A percentile compares a stretch with the other conserved stretches of the same genome.
These are phyloP conservation scores for Lasiosphaeria ovina DNA, from an alignment of 495 filamentous ascomycete species.

Conservation along the genomic window DNA sequence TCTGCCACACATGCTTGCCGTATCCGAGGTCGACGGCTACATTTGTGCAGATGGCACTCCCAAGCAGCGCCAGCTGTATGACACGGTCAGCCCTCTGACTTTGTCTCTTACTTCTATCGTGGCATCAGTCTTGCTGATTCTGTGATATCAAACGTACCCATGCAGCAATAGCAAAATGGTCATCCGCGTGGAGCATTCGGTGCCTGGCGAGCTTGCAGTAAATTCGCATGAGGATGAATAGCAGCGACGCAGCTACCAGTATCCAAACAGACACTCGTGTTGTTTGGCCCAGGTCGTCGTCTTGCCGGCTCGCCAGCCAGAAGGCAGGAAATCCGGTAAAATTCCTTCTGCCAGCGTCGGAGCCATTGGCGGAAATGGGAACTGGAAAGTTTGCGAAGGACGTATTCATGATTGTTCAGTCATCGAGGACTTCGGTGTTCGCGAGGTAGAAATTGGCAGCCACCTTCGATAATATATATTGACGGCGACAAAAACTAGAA, in stretches of 20 bases:
- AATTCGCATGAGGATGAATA: constrained; percentile 28
- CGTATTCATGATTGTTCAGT: constrained; percentile 1
- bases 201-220: constrained; percentile 35
- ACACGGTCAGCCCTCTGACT: background rate
- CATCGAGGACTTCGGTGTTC: background rate
- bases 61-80: constrained; percentile 22
- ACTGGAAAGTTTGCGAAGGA: background rate
- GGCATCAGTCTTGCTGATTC: too few relatives aligned
- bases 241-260: constrained; percentile 21
- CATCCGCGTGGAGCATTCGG: constrained; percentile 25
- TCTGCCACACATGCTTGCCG: constrained; percentile 31
- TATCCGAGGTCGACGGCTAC: constrained; percentile 24
- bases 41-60: constrained; percentile 20
- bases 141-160: constrained; percentile 21
- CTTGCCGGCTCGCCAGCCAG: constrained; percentile 5
- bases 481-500: too few relatives aligned
- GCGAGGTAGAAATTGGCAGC: background rate
- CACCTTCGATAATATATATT: background rate
- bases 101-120: background rate
- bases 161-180: constrained; percentile 27
- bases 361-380: background rate
- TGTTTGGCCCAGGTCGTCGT: constrained; percentile 19
- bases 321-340: background rate
- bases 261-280: constrained; percentile 29
- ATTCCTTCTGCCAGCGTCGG: background rate